Evolutionary conservation across 2,329 filamentous ascomycete species (phyloP), one percentile per base, ranked within the genome.

Genomic region (Hypoxylon sp.): DNA sequence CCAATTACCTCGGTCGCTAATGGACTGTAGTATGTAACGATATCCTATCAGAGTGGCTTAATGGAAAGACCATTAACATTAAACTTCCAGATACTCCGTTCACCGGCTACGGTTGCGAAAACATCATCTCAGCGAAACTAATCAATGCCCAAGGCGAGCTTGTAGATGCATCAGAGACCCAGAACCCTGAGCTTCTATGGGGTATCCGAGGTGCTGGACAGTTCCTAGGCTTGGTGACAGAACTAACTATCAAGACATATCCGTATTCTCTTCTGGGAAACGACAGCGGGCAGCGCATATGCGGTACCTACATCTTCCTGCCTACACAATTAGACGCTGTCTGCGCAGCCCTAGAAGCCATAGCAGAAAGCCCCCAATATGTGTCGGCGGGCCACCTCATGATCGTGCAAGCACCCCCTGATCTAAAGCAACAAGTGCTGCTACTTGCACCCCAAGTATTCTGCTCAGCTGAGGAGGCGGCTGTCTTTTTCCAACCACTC

Each of bases 191-290:
- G 19, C 57, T 81, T 3, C 75, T 78, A 37, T 80, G 72, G 42
- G 79, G 75, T 4, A 73, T 81, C 54, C 70, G 77, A 37, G 79
- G 79, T 2, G 46, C 46, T 48, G 46, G 46, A 14, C 77, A 80
- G 17, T 76, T 74, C 44, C 78, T 81, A 31, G 80, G 78, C 13
- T 69, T 81, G 13, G 72, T 76, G 0, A 79, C 77, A 0, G 53
- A 75, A 37, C 70, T 81, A 13, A 73, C 71, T 5, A 66, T 79
- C 55, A 72, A 70, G 44, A 65, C 72, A 3, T 66, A 74, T 53
- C 71, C 72, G 8, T 53, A 78, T 17, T 51, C 67, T 9, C 48
- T 69, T 19, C 72, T 78, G 3, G 73, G 71, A 0, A 76, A 72
- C 44, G 52, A 67, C 14, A 54, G 67, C n/a, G 76, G 76, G 35